Percentiles rank a stretch among this genome's conserved stretches.
Evolutionary conservation across 345 rosid species (phyloP).

Genomic region (Crucihimalaya himalaica): DNA sequence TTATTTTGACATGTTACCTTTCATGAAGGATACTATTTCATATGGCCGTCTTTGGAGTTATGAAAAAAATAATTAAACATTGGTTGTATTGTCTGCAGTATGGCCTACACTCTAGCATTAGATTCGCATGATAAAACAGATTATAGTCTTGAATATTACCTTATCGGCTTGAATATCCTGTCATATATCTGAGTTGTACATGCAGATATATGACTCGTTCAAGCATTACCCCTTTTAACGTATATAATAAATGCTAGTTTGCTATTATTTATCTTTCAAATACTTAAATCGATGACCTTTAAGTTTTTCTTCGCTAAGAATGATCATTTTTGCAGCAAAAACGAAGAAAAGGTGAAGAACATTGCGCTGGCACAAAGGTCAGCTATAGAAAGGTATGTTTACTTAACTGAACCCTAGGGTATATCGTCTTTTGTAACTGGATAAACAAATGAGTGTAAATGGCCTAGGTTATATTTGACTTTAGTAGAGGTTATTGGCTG

Average conservation of each 20-base stretch:
- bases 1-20: constrained; percentile 22
- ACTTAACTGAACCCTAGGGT: neutral
- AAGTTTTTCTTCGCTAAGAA: constrained; percentile 19
- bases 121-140: neutral
- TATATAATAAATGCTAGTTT: neutral
- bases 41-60: constrained; percentile 11
- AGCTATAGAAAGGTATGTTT: constrained; percentile 67
- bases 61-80: neutral
- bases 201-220: constrained; percentile 2
- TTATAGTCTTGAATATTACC: neutral
- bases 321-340: constrained; percentile 61
- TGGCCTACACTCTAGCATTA: constrained; percentile 3
- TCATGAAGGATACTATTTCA: constrained; percentile 7
- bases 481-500: constrained; percentile 1
- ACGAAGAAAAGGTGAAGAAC: constrained; percentile 84
- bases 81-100: neutral
- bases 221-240: neutral
- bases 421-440: constrained; percentile 9
- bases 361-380: constrained; percentile 53
- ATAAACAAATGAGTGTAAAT: neutral
- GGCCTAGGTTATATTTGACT: neutral
- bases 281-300: neutral
- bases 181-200: constrained; percentile 7
- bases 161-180: neutral
- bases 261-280: constrained; percentile 8